Conservation (phyloP, 495 filamentous ascomycete genomes). For the Durotheca rogersii region DNA sequence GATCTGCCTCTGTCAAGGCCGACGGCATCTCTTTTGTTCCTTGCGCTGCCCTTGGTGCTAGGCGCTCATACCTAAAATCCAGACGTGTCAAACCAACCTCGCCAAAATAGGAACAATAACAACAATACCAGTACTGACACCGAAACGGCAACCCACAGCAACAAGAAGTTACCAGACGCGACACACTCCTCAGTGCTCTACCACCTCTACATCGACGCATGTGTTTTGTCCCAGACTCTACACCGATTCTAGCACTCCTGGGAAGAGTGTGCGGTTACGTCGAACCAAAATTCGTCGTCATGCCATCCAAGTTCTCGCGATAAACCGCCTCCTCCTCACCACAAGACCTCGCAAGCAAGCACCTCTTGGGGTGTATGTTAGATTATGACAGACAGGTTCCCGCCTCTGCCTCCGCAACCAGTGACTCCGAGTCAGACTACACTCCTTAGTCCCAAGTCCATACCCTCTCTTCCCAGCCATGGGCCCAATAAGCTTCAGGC, state of each 20-base stretch:
- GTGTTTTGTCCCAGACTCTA: conserved; percentile 7
- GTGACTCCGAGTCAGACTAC: conserved; percentile 52
- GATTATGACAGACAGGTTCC: conserved; percentile 94
- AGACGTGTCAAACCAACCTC: conserved; percentile 20
- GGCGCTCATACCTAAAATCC: conserved; percentile 23
- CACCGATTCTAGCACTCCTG: conserved; percentile 14
- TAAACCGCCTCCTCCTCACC: conserved; percentile 42
- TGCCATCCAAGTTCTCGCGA: conserved; percentile 57
- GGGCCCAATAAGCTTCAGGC: conserved; percentile 52
- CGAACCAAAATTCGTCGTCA: conserved; percentile 51
- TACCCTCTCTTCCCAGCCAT: conserved; percentile 53
- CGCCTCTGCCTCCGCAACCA: conserved; percentile 59
- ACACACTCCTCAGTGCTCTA: no score
- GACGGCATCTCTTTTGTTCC: conserved; percentile 36
- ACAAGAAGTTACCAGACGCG: conserved; percentile 16
- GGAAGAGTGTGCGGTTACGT: conserved; percentile 36
- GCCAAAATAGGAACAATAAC: no score
- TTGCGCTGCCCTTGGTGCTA: conserved; percentile 27
- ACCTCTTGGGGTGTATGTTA: conserved; percentile 59
- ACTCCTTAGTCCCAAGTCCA: conserved; percentile 53
- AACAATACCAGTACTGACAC: no score
- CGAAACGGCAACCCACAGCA: conserved; percentile 12
- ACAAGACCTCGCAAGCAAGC: conserved; percentile 42
- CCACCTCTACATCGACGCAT: conserved; percentile 22
- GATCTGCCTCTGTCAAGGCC: no score